phyloP scores from a whole-genome alignment of 805 yeast species.

The Metschnikowia matae region DNA sequence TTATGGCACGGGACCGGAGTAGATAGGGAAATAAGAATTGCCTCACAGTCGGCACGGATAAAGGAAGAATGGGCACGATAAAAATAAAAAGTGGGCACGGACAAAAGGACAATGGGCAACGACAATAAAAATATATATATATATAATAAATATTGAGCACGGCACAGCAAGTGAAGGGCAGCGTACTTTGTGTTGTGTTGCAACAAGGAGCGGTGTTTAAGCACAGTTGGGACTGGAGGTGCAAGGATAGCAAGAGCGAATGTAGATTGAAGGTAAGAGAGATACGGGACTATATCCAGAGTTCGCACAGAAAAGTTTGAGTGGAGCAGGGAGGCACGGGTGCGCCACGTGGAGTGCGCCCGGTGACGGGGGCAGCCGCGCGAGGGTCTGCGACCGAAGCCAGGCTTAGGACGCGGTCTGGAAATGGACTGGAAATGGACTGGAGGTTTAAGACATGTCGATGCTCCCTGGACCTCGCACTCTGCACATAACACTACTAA shows the following conservation, averaged over 20 bases:
- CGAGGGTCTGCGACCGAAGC: background rate
- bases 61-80: background rate
- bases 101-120: background rate
- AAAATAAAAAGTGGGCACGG: background rate
- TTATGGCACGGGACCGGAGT: background rate
- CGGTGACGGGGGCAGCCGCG: background rate
- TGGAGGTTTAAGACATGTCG: no score
- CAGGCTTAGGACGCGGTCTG: background rate
- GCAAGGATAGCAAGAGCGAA: background rate
- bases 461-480: no score
- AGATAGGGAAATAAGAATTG: background rate
- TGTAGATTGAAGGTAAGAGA: background rate
- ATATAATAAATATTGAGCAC: background rate
- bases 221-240: background rate
- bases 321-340: slow-evolving; percentile 1
- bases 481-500: no score
- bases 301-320: slow-evolving; percentile 4
- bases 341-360: background rate
- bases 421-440: no score
- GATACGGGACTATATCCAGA: background rate
- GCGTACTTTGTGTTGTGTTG: background rate
- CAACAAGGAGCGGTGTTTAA: background rate
- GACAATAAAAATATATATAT: background rate
- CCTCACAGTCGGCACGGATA: background rate
- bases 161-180: background rate